Conservation (phyloP, 192 early-diverging fungal species). For the Rhizophlyctis rosea region DNA sequence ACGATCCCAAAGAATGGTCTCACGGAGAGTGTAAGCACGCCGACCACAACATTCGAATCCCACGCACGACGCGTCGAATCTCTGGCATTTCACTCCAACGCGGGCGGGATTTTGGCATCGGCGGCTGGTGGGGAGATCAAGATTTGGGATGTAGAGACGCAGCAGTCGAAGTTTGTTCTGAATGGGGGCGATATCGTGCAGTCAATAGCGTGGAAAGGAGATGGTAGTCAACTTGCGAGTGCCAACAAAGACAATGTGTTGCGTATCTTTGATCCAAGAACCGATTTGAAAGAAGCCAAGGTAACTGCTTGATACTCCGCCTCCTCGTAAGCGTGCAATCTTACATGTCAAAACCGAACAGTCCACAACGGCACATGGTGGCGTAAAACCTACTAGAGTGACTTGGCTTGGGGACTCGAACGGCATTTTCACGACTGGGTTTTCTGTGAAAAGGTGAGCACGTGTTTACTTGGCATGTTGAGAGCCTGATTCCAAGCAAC, state of each 20-base stretch:
- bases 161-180: background rate
- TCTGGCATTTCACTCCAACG: constrained; percentile 26
- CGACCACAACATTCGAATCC: background rate
- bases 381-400: constrained; percentile 62
- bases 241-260: constrained; percentile 55
- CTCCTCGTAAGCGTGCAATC: background rate
- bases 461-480: too few species aligned
- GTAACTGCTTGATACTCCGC: constrained; percentile 16
- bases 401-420: constrained; percentile 68
- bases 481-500: too few species aligned
- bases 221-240: constrained; percentile 51
- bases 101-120: constrained; percentile 14
- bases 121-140: constrained; percentile 6
- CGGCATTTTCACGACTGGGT: constrained; percentile 69
- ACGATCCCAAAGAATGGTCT: background rate
- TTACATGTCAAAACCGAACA: constrained; percentile 9
- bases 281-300: too few species aligned
- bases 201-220: constrained; percentile 58
- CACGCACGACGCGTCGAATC: constrained; percentile 17
- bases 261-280: constrained; percentile 61
- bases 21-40: background rate
- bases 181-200: constrained; percentile 40
- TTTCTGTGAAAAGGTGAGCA: constrained; percentile 52
- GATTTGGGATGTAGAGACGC: constrained; percentile 17
- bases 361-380: constrained; percentile 52